phyloP scores from a whole-genome alignment of 2,329 filamentous ascomycete species.

The Stachybotrys elegans region DNA sequence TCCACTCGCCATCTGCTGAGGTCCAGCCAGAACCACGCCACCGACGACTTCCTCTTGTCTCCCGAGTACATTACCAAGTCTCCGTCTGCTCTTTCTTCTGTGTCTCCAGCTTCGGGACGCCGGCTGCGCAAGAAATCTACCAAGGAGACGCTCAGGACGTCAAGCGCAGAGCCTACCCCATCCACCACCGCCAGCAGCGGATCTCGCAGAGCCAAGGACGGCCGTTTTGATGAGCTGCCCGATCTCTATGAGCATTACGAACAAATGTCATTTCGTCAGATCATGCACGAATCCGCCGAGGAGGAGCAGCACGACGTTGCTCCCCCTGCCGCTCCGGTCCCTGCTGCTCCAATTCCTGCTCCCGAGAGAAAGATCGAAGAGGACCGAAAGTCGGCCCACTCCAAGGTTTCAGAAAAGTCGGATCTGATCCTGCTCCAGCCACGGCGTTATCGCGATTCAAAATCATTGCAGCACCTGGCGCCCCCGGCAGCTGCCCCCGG shows the following conservation, averaged over 20 bases:
- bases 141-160: conserved; percentile 27
- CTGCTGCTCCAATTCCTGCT: too few relatives aligned
- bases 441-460: background rate
- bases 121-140: conserved; percentile 29
- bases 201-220: conserved; percentile 9
- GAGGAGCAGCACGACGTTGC: conserved; percentile 9
- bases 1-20: conserved; percentile 22
- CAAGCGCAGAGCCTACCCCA: conserved; percentile 13
- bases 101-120: conserved; percentile 21
- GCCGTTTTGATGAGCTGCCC: conserved; percentile 35
- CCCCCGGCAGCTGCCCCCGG: background rate
- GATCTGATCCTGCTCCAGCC: conserved; percentile 14
- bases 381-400: too few relatives aligned
- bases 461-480: background rate
- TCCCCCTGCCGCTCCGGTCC: background rate
- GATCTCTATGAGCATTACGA: conserved; percentile 56
- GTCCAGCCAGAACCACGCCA: conserved; percentile 20
- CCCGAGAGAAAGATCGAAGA: too few relatives aligned
- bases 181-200: conserved; percentile 20
- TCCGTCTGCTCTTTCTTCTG: conserved; percentile 35
- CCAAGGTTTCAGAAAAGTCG: conserved; percentile 19
- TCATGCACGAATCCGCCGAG: conserved; percentile 22
- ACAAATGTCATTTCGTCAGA: conserved; percentile 45
- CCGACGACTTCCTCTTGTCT: conserved; percentile 25
- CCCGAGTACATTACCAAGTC: conserved; percentile 34